These are phyloP conservation scores for Termitomyces sp. DNA, from an alignment of 768 basidiomycete genomes.

Conservation along the genomic window DNA sequence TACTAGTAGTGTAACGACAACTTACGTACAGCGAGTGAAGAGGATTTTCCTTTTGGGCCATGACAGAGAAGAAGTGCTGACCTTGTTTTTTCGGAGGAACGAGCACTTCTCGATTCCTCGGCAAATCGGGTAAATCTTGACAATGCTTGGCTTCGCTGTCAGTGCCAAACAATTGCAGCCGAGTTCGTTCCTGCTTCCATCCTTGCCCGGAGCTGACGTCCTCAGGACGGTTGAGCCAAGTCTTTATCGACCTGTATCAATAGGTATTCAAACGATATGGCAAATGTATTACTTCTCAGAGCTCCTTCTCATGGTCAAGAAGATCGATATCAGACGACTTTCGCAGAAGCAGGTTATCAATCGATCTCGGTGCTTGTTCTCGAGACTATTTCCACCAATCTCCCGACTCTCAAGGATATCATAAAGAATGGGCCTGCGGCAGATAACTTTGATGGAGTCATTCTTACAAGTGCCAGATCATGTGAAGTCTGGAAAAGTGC, in stretches of 20 bases:
- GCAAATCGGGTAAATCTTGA: background rate
- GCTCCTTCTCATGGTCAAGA: slow-evolving; percentile 32
- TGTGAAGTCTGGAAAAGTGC: slow-evolving; percentile 68
- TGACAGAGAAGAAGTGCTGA: slow-evolving; percentile 17
- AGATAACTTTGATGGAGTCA: slow-evolving; percentile 49
- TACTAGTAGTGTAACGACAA: background rate
- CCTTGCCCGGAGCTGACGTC: background rate
- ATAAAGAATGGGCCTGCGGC: slow-evolving; percentile 35
- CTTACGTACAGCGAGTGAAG: slow-evolving; percentile 64
- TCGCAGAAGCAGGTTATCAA: slow-evolving; percentile 45
- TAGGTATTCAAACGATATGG: slow-evolving; percentile 17
- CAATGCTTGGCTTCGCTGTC: slow-evolving; percentile 6
- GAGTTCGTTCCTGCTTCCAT: background rate
- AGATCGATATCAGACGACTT: slow-evolving; percentile 60
- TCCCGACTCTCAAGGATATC: slow-evolving; percentile 38
- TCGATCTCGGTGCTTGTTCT: slow-evolving; percentile 68
- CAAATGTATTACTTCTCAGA: slow-evolving; percentile 43
- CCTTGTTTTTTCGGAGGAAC: background rate
- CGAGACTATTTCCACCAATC: slow-evolving; percentile 58
- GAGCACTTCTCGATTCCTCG: background rate
- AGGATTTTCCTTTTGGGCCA: slow-evolving; percentile 75
- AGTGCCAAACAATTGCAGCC: slow-evolving; percentile 6
- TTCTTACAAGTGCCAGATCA: slow-evolving; percentile 77
- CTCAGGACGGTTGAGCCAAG: no score
- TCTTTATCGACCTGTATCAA: background rate